Percentiles rank a stretch among this genome's conserved stretches.
Evolutionary conservation across 495 filamentous ascomycete species (phyloP).

Genomic region (Hypomontagnella monticulosa): DNA sequence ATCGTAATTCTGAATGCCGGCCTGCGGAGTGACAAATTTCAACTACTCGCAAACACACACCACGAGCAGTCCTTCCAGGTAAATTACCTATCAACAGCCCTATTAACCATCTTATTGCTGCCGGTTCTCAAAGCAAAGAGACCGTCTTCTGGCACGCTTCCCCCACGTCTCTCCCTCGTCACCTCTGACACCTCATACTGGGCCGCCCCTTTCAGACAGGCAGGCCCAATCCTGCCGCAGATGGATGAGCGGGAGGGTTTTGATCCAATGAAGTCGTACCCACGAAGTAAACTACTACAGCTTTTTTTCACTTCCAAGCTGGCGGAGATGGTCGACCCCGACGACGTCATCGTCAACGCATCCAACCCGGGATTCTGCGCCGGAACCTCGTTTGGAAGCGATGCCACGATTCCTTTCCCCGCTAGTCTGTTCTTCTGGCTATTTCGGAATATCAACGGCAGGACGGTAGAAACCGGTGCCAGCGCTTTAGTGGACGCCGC

Average conservation of each 20-base stretch:
- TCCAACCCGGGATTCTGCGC: constrained; percentile 56
- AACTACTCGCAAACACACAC: constrained; percentile 48
- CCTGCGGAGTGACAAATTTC: constrained; percentile 45
- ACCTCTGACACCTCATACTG: constrained; percentile 49
- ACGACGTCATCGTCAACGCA: constrained; percentile 59
- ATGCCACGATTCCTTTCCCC: constrained; percentile 20
- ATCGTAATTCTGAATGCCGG: constrained; percentile 63
- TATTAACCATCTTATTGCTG: constrained; percentile 58
- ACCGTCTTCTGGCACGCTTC: constrained; percentile 13
- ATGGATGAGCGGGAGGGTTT: constrained; percentile 46
- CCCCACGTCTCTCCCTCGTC: constrained; percentile 53
- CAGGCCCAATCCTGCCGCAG: constrained; percentile 52
- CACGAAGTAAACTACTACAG: constrained; percentile 52
- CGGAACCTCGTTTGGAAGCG: constrained; percentile 49
- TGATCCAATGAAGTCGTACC: constrained; percentile 44
- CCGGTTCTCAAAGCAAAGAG: constrained; percentile 54
- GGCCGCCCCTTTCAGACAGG: constrained; percentile 37
- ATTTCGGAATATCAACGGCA: constrained; percentile 40
- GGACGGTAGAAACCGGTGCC: constrained; percentile 48
- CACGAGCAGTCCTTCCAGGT: constrained; percentile 56
- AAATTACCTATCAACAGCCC: constrained; percentile 56
- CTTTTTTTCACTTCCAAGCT: constrained; percentile 55
- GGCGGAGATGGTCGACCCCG: constrained; percentile 46
- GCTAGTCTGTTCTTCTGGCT: constrained; percentile 25
- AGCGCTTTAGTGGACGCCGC: constrained; percentile 53